Evolutionary conservation across 257 asterid genomes (phyloP).

Genomic region (Solanum sitiens): DNA sequence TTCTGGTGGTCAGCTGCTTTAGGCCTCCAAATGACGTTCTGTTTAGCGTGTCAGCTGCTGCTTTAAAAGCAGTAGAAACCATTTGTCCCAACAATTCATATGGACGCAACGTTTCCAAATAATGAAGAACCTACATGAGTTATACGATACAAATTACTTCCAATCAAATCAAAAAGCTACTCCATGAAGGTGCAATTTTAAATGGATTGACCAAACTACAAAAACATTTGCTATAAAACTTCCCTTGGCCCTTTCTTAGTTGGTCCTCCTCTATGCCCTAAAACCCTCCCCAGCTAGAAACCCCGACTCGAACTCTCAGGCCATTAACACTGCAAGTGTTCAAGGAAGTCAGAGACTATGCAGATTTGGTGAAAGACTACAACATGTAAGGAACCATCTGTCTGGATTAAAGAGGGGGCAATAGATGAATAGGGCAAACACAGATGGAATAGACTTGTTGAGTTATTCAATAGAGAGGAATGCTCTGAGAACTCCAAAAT

Average conservation of each 20-base stretch:
- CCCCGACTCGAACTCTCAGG: not conserved
- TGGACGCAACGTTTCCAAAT: conserved; percentile 78
- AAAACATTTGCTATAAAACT: not conserved
- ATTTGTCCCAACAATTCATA: conserved; percentile 71
- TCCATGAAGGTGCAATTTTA: not conserved
- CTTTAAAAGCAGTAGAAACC: conserved; percentile 81
- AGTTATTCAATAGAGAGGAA: not conserved
- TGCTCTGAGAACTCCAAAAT: not conserved
- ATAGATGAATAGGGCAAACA: not conserved
- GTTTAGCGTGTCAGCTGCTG: conserved; percentile 75
- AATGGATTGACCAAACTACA: not conserved
- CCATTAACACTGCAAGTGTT: not conserved
- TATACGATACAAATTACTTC: not conserved
- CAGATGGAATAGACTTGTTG: not conserved
- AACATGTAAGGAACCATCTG: not conserved
- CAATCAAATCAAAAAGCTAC: not conserved
- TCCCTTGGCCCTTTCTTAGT: not conserved
- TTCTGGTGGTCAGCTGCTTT: conserved; percentile 56
- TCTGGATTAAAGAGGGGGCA: not conserved
- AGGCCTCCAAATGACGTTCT: conserved; percentile 56
- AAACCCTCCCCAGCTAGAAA: not conserved
- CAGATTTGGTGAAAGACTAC: not conserved
- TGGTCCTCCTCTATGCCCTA: not conserved
- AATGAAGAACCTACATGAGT: conserved; percentile 56
- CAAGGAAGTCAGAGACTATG: not conserved